Evolutionary conservation across 306 rosid genomes (phyloP), one percentile per base, ranked within the genome.

Genomic region (Trifolium dubium): DNA sequence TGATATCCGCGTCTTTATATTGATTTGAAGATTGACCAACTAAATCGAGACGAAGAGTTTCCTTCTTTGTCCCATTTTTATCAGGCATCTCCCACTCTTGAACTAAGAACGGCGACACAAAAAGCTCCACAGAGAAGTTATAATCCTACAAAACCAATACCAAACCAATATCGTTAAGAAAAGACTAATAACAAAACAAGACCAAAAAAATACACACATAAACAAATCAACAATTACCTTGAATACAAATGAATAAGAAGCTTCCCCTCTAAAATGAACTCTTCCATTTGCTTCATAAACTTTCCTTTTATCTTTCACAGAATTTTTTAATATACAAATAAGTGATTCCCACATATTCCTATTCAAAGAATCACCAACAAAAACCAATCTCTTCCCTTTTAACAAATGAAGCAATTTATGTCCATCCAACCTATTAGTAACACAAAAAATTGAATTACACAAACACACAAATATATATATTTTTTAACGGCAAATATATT

Each of bases 321-420:
- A 82, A 81, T 88, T 88, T 72, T 85, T 94, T 15, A 94, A 71
- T 64, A 94, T 88, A 86, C 99, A 94, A 85, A 94, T 79, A 50
- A 94, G 85, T 64, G 99, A 94, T 58, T 94, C 99, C 99, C 99
- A 94, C 99, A 94, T 94, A 43, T 94, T 94, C 78, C 99, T 84
- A 74, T 94, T 94, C 55, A 94, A 86, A n/a, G 99, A 94, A 88
- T 94, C 99, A 0, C 99, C 99, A 28, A 94, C 99, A 55, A 94
- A 94, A 76, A 87, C 99, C 40, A 94, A 34, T 72, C 97, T 67
- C 73, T 87, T 94, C 13, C 99, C 97, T 78, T 82, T 86, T 76
- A 94, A 67, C 83, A 94, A 55, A 74, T 89, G 76, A 82, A 94
- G 77, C 92, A 94, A 69, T 37, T 69, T 79, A 81, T 76, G 81